Base-by-base conservation (phyloP, 2,329 filamentous ascomycete species). In the Pseudogymnoascus sp. region DNA sequence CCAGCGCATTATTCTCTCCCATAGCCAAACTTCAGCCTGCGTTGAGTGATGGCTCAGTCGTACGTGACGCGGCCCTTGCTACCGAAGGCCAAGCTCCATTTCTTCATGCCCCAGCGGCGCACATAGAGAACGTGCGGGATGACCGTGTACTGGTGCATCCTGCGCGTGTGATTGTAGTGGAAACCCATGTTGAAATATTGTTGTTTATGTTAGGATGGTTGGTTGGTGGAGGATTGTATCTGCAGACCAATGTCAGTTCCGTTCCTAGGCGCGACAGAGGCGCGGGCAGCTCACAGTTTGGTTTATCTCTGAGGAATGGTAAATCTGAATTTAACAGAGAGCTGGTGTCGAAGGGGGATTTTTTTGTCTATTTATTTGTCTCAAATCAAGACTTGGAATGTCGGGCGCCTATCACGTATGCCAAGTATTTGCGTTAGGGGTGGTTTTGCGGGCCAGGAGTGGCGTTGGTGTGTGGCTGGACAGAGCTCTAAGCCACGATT, bases 81-180 rank as follows among this genome's bases (percentile, higher is more conserved):
- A 35, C 66, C 66, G 37, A 67, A 66, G 11, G 63, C 59, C 61
- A 67, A 40, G 21, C 66, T 37, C 65, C 65, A 67, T 8, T 64
- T 63, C 62, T 65, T 67, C 56, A 67, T 21, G 10, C 66, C 66
- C 66, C 66, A 67, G 63, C 66, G 66, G 53, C 65, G 66, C 35
- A 67, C 62, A 59, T 67, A 67, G 12, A 67, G 66, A 3, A 67
- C 65, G n/a, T 50, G 31, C 21, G 66, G 66, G 60, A 67, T 67
- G 38, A 67, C 12, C 37, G 66, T 67, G 60, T 67, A 67, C 60
- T 65, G 63, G 59, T 66, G 65, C 66, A 67, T 67, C 56, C 62
- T 35, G 35, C 35, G 68, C 56, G 63, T 35, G 40, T 44, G 68
- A 12, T 63, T 56, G 62, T 61, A 56, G 53, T 63, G 44, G 56